Evolutionary conservation across 192 early-diverging fungal species (phyloP), one percentile per base, ranked within the genome.

Genomic region (Gamsiella multidivaricata): DNA sequence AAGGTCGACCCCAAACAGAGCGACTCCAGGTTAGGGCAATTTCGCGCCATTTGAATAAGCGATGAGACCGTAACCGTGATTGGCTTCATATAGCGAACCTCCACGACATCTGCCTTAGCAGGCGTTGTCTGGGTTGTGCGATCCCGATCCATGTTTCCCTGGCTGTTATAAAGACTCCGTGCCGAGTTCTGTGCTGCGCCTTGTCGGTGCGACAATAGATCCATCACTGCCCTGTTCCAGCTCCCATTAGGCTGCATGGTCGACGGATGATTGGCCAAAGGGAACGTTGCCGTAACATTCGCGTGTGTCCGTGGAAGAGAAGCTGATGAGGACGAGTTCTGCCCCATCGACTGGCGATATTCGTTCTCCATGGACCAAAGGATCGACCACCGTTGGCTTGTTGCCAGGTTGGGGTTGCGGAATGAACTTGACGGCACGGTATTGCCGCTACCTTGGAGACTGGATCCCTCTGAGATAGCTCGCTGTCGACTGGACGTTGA

Each of bases 61-160:
- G 84, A 85, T 6, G 84, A 85, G 9, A 81, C 83, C 0, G 84
- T 81, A 15, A 85, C 54, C 0, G 71, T 81, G 17, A 85, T 72
- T 0, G 43, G 65, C 26, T 46, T 57, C 25, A 49, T 61, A 31
- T 47, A 61, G 2, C 42, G 59, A 22, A 33, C 26, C 28, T 61
- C 59, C 26, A 32, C 25, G 3, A 36, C 15, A 6, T 47, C 59
- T 29, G 10, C 18, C 7, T 33, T 54, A 9, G 14, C 28, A n/a
- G n/a, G n/a, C n/a, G n/a, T n/a, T n/a, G n/a, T n/a, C n/a, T n/a
- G n/a, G n/a, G n/a, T n/a, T n/a, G n/a, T n/a, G n/a, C n/a, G n/a
- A n/a, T n/a, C n/a, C n/a, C n/a, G n/a, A n/a, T n/a, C n/a, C n/a
- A n/a, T n/a, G n/a, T n/a, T n/a, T n/a, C n/a, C n/a, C n/a, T n/a